phyloP scores from a whole-genome alignment of 208 protist species.

The Plasmodiophora brassicae region DNA sequence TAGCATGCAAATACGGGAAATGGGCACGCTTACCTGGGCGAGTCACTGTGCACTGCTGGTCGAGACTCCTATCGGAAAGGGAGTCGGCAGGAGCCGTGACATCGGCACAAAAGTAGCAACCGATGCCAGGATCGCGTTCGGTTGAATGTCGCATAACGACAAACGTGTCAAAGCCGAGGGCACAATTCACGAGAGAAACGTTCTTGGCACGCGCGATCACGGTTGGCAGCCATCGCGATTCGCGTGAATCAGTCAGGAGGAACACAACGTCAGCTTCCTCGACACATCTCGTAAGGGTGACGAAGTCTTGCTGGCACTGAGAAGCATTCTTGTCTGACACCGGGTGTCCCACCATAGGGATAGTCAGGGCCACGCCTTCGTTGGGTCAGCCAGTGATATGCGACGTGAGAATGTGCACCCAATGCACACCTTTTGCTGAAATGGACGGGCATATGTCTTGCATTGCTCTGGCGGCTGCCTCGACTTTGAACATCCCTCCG shows the following conservation, averaged over 20 bases:
- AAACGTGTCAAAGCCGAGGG: conserved; percentile 93
- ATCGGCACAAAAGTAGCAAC: conserved; percentile 96
- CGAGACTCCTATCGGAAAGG: conserved; percentile 83
- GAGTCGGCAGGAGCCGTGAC: conserved; percentile 73
- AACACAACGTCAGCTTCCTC: conserved; percentile 86
- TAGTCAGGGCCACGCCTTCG: conserved; percentile 62
- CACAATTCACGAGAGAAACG: conserved; percentile 76
- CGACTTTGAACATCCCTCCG: conserved; percentile 72
- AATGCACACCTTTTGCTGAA: not conserved
- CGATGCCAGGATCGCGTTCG: conserved; percentile 56
- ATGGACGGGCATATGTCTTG: conserved; percentile 74
- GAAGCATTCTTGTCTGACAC: conserved; percentile 50
- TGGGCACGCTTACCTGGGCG: conserved; percentile 56
- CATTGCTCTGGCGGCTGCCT: conserved; percentile 75
- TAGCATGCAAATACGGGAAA: not conserved
- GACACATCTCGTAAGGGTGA: conserved; percentile 46
- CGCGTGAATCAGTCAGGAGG: conserved; percentile 85
- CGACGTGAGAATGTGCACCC: not conserved
- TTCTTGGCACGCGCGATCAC: conserved; percentile 71
- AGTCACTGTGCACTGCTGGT: conserved; percentile 97
- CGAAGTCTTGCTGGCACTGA: conserved; percentile 52
- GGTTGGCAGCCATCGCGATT: conserved; percentile 89
- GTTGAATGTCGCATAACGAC: conserved; percentile 88
- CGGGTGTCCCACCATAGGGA: conserved; percentile 94
- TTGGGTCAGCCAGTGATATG: not conserved